Base-by-base conservation (phyloP, 768 basidiomycete genomes). In the Boletus speciosus region DNA sequence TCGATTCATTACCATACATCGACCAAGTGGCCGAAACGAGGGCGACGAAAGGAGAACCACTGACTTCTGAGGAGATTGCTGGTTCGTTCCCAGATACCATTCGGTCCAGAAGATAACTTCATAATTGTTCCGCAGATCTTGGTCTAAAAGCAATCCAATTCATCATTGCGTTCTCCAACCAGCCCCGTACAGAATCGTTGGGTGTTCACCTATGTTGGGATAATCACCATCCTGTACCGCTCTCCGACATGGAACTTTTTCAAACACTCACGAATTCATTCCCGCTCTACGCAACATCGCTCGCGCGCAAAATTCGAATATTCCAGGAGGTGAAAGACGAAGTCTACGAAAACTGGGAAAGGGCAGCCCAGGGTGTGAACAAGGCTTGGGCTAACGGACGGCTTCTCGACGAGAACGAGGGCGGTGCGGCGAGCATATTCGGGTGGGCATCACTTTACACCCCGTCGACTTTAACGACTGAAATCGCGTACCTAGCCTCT, bases 351-450 rank as follows among this genome's bases (percentile, higher is more conserved):
- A 92, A 92, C 58, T 77, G 81, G 54, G 58, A 19, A 27, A 81
- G 77, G 55, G 80, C 75, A 15, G 74, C 81, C 54, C 74, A 71
- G 40, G 84, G 86, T 1, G 58, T 75, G 36, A 85, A 76, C 66
- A 70, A 79, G 55, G 76, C 86, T 37, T 97, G 91, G 90, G 67
- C 96, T 25, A 98, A 98, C 57, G 97, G 96, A 0, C 75, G 80
- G 5, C 60, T 68, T 14, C 61, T 96, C 9, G 66, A 74, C 3
- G 77, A 81, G 35, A 80, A 79, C 35, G 89, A 94, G 39, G 69
- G 90, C 51, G 83, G 85, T 51, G 81, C 87, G 0, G 69, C 60
- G 5, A 35, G 58, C 15, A 66, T 70, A 5, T 88, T 93, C 52
- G 81, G 78, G 81, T 83, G 49, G 57, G 78, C 58, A 15, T 47